Evolutionary conservation across 805 yeast species (phyloP).

Genomic region (Hanseniaspora thailandica): DNA sequence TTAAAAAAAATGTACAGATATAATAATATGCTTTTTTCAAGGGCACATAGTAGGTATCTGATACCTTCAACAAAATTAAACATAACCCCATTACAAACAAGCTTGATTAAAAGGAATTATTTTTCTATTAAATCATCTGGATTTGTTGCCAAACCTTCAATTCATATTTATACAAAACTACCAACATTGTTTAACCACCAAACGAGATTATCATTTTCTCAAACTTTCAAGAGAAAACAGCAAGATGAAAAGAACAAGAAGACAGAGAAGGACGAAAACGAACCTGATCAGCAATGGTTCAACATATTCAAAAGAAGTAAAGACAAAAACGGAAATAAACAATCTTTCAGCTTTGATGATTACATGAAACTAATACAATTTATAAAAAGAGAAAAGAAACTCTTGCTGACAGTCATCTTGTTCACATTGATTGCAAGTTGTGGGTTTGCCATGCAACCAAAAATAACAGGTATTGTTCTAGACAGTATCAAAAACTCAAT

Average conservation of each 20-base stretch:
- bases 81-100: not conserved
- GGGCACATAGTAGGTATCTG: not conserved
- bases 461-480: conserved; percentile 43
- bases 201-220: not conserved
- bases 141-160: not conserved
- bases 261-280: conserved; percentile 5
- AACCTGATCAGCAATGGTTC: conserved; percentile 13
- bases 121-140: not conserved
- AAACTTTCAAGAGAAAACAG: not conserved
- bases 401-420: conserved; percentile 3
- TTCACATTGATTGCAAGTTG: conserved; percentile 12
- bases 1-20: too few species aligned
- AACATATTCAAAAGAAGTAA: conserved; percentile 6
- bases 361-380: conserved; percentile 7
- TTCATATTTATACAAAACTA: not conserved
- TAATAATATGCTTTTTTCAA: not conserved
- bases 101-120: not conserved
- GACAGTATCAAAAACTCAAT: conserved; percentile 24
- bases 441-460: conserved; percentile 24
- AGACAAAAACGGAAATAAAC: conserved; percentile 7
- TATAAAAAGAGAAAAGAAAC: conserved; percentile 11
- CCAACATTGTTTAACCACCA: not conserved
- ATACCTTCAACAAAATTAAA: not conserved
- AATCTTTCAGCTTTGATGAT: conserved; percentile 9
- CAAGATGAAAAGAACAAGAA: not conserved